Evolutionary conservation across 2,329 filamentous ascomycete species (phyloP).

Genomic region (Mycocentrospora acerina): DNA sequence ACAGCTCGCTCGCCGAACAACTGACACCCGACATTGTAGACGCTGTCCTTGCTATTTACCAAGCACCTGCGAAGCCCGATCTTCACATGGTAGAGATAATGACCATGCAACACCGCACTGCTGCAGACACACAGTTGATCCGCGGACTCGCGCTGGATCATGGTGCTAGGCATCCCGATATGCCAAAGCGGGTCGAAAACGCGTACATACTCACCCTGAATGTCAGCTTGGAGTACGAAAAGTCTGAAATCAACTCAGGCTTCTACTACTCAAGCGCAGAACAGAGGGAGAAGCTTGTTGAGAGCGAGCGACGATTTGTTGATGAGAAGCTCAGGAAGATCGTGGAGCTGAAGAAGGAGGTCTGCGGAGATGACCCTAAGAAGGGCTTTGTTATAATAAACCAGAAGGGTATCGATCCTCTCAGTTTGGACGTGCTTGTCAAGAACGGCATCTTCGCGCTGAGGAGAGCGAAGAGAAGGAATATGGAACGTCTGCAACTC

Average conservation of each 20-base stretch:
- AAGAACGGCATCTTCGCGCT: conserved; percentile 98
- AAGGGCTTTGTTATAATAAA: conserved; percentile 98
- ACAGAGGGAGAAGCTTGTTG: conserved; percentile 95
- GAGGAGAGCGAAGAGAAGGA: conserved; percentile 91
- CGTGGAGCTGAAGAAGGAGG: conserved; percentile 95
- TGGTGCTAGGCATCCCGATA: conserved; percentile 93
- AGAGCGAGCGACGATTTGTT: conserved; percentile 93
- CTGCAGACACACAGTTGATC: conserved; percentile 94
- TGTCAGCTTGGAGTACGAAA: conserved; percentile 97
- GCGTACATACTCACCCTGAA: conserved; percentile 94
- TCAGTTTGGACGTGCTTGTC: conserved; percentile 91
- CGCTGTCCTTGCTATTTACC: conserved; percentile 91
- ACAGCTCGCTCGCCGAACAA: conserved; percentile 81
- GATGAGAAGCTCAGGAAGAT: conserved; percentile 97
- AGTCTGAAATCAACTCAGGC: conserved; percentile 97
- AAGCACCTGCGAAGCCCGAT: conserved; percentile 87
- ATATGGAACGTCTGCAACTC: conserved; percentile 97
- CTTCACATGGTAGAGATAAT: conserved; percentile 99
- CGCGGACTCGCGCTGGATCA: conserved; percentile 91
- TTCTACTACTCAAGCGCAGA: conserved; percentile 99
- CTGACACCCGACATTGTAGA: conserved; percentile 96
- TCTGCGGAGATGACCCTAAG: conserved; percentile 88
- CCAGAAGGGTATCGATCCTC: conserved; percentile 97
- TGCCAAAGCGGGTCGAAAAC: conserved; percentile 95
- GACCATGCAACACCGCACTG: conserved; percentile 99